Evolutionary conservation across 2,329 filamentous ascomycete species (phyloP).

Genomic region (Plectosphaerella sp.): DNA sequence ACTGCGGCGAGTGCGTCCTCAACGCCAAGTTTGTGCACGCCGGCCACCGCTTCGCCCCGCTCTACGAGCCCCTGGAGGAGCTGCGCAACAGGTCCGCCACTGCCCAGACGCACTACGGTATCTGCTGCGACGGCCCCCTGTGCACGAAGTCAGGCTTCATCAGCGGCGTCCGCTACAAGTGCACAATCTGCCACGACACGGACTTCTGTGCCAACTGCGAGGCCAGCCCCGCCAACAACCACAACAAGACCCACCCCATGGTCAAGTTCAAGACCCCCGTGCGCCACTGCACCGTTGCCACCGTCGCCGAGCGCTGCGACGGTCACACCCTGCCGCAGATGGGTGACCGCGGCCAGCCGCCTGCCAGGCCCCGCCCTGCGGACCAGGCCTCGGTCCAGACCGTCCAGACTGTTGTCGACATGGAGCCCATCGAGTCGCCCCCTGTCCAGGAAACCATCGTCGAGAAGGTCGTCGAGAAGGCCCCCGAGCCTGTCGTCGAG

Average conservation of each 20-base stretch:
- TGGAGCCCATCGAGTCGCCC: constrained; percentile 57
- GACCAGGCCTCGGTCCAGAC: constrained; percentile 42
- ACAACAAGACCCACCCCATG: constrained; percentile 94
- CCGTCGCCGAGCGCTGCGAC: constrained; percentile 69
- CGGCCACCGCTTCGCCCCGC: constrained; percentile 79
- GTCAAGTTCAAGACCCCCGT: constrained; percentile 97
- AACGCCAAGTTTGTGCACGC: constrained; percentile 68
- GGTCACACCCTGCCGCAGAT: constrained; percentile 63
- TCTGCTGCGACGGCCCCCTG: constrained; percentile 91
- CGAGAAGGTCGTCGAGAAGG: constrained; percentile 9
- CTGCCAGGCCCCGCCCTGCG: constrained; percentile 42
- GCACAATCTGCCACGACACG: constrained; percentile 87
- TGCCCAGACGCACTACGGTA: constrained; percentile 67
- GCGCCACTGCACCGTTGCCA: constrained; percentile 81
- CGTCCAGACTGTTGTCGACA: constrained; percentile 69
- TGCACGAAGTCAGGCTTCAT: constrained; percentile 71
- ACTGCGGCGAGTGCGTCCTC: constrained; percentile 72
- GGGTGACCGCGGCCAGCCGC: constrained; percentile 53
- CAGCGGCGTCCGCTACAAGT: constrained; percentile 88
- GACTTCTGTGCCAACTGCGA: constrained; percentile 97
- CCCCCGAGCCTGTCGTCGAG: not conserved
- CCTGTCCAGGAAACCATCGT: constrained; percentile 12
- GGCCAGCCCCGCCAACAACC: constrained; percentile 74
- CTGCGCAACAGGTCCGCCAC: constrained; percentile 28
- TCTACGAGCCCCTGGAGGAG: constrained; percentile 67